These are phyloP conservation scores for Rhypophila decipiens DNA, from an alignment of 495 filamentous ascomycete species.

Conservation along the genomic window DNA sequence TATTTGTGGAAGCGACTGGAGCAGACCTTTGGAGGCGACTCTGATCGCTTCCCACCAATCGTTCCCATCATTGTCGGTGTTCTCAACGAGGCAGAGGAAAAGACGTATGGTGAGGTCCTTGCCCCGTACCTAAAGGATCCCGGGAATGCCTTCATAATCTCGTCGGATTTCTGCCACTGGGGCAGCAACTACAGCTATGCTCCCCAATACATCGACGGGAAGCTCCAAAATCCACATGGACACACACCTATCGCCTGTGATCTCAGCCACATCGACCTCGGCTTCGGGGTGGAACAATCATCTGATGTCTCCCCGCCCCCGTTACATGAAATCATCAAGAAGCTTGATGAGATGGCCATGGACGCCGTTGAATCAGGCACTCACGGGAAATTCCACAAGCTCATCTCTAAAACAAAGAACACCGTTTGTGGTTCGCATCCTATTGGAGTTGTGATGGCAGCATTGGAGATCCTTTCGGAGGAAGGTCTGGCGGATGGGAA, in stretches of 20 bases:
- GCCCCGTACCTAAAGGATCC: slow-evolving; percentile 73
- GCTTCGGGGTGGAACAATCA: slow-evolving; percentile 35
- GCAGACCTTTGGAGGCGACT: slow-evolving; percentile 40
- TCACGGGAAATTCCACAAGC: slow-evolving; percentile 61
- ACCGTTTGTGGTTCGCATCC: slow-evolving; percentile 95
- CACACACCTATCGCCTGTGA: too few species aligned
- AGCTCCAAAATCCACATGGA: slow-evolving; percentile 14
- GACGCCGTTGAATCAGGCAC: slow-evolving; percentile 69
- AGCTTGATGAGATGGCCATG: slow-evolving; percentile 77
- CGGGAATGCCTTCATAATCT: slow-evolving; percentile 75
- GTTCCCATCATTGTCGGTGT: slow-evolving; percentile 87
- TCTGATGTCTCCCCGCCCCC: slow-evolving; percentile 22
- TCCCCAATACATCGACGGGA: slow-evolving; percentile 15
- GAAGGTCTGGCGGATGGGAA: slow-evolving; percentile 33
- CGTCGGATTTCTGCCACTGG: slow-evolving; percentile 98
- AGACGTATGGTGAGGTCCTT: slow-evolving; percentile 61
- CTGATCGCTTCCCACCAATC: slow-evolving; percentile 58
- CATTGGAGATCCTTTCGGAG: slow-evolving; percentile 55
- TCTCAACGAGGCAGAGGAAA: slow-evolving; percentile 59
- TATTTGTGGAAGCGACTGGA: slow-evolving; percentile 83
- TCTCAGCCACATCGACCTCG: slow-evolving; percentile 30
- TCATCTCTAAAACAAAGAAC: slow-evolving; percentile 68
- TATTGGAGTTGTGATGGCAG: slow-evolving; percentile 91
- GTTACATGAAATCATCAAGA: slow-evolving; percentile 77
- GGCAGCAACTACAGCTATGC: slow-evolving; percentile 79